Percentiles rank a stretch among this genome's conserved stretches.
phyloP scores from a whole-genome alignment of 176 grass and related monocot species.

The Avena insularis region DNA sequence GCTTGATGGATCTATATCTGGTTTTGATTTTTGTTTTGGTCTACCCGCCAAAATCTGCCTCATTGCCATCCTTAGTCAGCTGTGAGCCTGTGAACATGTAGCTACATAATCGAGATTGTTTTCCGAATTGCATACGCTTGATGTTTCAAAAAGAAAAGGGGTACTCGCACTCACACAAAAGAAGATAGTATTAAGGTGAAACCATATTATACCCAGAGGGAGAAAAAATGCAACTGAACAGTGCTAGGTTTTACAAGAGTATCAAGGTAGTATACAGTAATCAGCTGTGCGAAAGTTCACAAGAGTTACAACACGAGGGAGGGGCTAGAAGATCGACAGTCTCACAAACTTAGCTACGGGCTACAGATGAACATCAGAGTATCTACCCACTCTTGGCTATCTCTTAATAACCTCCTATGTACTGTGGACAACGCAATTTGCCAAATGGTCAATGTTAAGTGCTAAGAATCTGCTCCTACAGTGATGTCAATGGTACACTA shows the following conservation, averaged over 20 bases:
- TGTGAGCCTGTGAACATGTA: no score
- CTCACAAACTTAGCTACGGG: background rate
- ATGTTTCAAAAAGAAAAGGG: no score
- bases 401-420: constrained; percentile 38
- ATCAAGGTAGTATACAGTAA: background rate
- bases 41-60: no score
- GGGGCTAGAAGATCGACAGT: background rate
- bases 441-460: constrained; percentile 35
- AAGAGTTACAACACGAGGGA: background rate
- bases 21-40: no score
- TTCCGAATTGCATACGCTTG: no score
- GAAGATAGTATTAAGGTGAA: no score
- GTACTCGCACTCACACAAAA: no score
- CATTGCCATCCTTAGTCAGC: no score
- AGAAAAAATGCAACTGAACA: no score
- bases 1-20: no score
- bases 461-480: constrained; percentile 36
- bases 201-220: no score
- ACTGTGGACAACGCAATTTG: background rate
- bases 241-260: background rate
- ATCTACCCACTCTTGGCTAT: background rate
- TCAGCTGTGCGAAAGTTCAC: background rate
- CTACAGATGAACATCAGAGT: constrained; percentile 28
- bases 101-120: no score
- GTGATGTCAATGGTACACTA: constrained; percentile 18